These are phyloP conservation scores for Glycine latifolia DNA, from an alignment of 306 rosid species.

Conservation along the genomic window DNA sequence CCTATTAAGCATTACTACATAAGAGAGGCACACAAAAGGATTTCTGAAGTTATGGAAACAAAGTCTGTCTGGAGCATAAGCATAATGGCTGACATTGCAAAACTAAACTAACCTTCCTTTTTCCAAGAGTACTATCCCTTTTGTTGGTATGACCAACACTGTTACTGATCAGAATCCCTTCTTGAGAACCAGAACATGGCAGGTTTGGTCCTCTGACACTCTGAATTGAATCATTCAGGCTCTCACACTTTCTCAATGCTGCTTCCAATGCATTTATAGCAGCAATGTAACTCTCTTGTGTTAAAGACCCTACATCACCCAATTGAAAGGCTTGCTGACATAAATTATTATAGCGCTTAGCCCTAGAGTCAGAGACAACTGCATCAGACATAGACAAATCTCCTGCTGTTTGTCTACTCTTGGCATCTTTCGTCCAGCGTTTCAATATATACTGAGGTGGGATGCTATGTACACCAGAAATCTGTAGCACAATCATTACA, in stretches of 20 bases:
- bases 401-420: slow-evolving; percentile 60
- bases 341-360: slow-evolving; percentile 62
- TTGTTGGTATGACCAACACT: slow-evolving; percentile 54
- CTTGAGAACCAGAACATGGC: slow-evolving; percentile 42
- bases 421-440: slow-evolving; percentile 83
- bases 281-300: slow-evolving; percentile 64
- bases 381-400: slow-evolving; percentile 44
- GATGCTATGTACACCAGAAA: slow-evolving; percentile 64
- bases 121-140: slow-evolving; percentile 61
- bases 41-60: slow-evolving; percentile 14
- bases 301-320: slow-evolving; percentile 71
- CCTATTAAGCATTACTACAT: slow-evolving; percentile 49
- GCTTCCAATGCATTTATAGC: slow-evolving; percentile 68
- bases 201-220: slow-evolving; percentile 60
- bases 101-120: slow-evolving; percentile 64
- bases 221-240: slow-evolving; percentile 56
- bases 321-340: slow-evolving; percentile 65
- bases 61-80: background rate
- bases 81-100: background rate
- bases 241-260: slow-evolving; percentile 63
- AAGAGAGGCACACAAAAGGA: background rate
- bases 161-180: slow-evolving; percentile 41
- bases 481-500: slow-evolving; percentile 82
- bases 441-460: slow-evolving; percentile 75
- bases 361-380: slow-evolving; percentile 49